Percentiles rank a stretch among this genome's conserved stretches.
Conservation (phyloP, 2,329 filamentous ascomycete genomes). For the Alternaria brassicicola region DNA sequence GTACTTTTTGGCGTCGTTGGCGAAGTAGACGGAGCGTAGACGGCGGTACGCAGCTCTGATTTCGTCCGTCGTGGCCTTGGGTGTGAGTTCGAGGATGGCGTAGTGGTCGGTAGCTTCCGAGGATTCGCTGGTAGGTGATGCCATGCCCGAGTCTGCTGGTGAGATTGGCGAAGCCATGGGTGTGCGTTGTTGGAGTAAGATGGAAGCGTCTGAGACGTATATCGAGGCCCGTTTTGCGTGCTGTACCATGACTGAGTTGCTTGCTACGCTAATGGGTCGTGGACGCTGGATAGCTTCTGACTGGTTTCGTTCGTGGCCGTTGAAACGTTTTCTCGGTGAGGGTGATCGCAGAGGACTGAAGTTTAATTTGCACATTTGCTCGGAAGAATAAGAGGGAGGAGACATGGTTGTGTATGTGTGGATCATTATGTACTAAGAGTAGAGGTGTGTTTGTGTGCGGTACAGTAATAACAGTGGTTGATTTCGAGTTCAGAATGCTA, state of each 20-base stretch:
- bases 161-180: slow-evolving; percentile 26
- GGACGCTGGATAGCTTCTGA: slow-evolving; percentile 31
- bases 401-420: slow-evolving; percentile 25
- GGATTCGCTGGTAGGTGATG: slow-evolving; percentile 22
- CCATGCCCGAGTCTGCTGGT: slow-evolving; percentile 15
- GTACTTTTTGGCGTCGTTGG: slow-evolving; percentile 37
- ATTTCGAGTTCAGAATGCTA: neutral
- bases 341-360: slow-evolving; percentile 27
- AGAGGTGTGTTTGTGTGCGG: neutral
- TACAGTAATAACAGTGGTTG: slow-evolving; percentile 15
- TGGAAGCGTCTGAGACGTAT: slow-evolving; percentile 35
- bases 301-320: slow-evolving; percentile 29
- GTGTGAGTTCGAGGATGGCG: slow-evolving; percentile 32
- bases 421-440: slow-evolving; percentile 20
- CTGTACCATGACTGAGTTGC: slow-evolving; percentile 16
- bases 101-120: slow-evolving; percentile 41
- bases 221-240: slow-evolving; percentile 34
- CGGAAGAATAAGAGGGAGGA: slow-evolving; percentile 18
- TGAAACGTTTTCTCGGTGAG: slow-evolving; percentile 18
- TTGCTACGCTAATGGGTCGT: slow-evolving; percentile 26
- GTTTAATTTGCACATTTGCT: slow-evolving; percentile 25
- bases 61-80: slow-evolving; percentile 36
- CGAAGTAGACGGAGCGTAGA: slow-evolving; percentile 39
- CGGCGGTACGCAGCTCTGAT: slow-evolving; percentile 37
- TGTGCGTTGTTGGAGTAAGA: slow-evolving; percentile 29